phyloP scores from a whole-genome alignment of 164 flowering plant species.

The Kingdonia uniflora region DNA sequence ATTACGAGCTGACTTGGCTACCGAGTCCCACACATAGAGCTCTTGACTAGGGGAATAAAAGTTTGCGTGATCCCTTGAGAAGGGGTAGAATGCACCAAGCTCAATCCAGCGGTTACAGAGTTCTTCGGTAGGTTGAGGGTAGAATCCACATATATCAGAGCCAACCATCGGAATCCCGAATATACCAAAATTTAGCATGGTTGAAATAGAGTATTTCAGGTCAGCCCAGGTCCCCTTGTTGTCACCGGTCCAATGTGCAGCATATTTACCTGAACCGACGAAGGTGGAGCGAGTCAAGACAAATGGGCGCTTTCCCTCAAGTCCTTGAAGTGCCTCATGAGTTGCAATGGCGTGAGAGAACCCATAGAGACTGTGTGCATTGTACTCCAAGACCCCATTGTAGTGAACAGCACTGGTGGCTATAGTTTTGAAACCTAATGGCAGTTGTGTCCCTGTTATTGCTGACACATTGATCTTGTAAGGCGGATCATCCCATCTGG shows the following conservation, averaged over 20 bases:
- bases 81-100: constrained; percentile 88
- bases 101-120: constrained; percentile 91
- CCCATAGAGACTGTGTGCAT: constrained; percentile 92
- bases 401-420: constrained; percentile 89
- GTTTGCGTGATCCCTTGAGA: constrained; percentile 80
- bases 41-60: constrained; percentile 64
- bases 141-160: constrained; percentile 87
- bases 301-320: constrained; percentile 74
- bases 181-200: constrained; percentile 71
- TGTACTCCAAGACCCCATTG: constrained; percentile 76
- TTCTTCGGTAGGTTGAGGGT: constrained; percentile 68
- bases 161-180: constrained; percentile 94
- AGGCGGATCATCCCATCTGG: constrained; percentile 95
- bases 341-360: constrained; percentile 77
- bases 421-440: constrained; percentile 80
- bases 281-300: constrained; percentile 73
- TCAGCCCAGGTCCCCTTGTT: constrained; percentile 74
- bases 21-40: constrained; percentile 74
- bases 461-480: constrained; percentile 96
- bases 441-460: constrained; percentile 44
- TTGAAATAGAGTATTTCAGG: constrained; percentile 58
- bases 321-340: constrained; percentile 56
- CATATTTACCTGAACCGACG: constrained; percentile 82
- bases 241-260: constrained; percentile 97
- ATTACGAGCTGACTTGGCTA: constrained; percentile 67